Evolutionary conservation across 1,139 yeast genomes (phyloP).

Genomic region (Pneumocystis murina): DNA sequence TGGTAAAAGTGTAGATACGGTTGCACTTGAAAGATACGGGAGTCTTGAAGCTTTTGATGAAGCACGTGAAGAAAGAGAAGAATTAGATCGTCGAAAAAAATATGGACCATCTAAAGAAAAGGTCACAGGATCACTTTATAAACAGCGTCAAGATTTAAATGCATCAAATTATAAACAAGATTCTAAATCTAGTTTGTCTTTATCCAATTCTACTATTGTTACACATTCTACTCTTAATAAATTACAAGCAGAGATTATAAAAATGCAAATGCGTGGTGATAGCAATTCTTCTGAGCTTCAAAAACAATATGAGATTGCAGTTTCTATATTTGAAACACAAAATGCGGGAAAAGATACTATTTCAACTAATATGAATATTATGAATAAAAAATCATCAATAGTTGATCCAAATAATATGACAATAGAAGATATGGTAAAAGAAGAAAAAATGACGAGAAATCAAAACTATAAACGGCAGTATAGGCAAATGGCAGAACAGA

Average conservation of each 20-base stretch:
- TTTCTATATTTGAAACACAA: constrained; percentile 10
- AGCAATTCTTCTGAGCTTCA: constrained; percentile 20
- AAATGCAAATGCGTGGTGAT: constrained; percentile 24
- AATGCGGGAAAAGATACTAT: background rate
- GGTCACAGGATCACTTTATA: constrained; percentile 12
- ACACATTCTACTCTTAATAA: constrained; percentile 20
- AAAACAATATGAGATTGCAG: constrained; percentile 17
- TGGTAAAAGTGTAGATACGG: constrained; percentile 15
- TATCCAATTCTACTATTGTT: background rate
- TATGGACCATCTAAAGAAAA: constrained; percentile 7
- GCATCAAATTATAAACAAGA: constrained; percentile 3
- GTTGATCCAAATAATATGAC: constrained; percentile 21
- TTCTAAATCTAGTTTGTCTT: background rate
- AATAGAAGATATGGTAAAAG: constrained; percentile 28
- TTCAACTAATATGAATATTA: background rate
- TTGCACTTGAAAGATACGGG: constrained; percentile 22
- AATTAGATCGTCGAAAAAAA: constrained; percentile 18
- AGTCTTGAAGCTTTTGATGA: constrained; percentile 19
- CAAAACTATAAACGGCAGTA: constrained; percentile 17
- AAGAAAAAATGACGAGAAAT: constrained; percentile 23
- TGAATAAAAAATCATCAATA: background rate
- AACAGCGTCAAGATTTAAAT: constrained; percentile 6
- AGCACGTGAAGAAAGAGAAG: constrained; percentile 23
- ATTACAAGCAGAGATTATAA: constrained; percentile 26
- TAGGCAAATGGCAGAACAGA: constrained; percentile 22